These are phyloP conservation scores for Marchantia polymorpha DNA, from an alignment of 225 moss, liverwort and hornwort species.

Conservation along the genomic window DNA sequence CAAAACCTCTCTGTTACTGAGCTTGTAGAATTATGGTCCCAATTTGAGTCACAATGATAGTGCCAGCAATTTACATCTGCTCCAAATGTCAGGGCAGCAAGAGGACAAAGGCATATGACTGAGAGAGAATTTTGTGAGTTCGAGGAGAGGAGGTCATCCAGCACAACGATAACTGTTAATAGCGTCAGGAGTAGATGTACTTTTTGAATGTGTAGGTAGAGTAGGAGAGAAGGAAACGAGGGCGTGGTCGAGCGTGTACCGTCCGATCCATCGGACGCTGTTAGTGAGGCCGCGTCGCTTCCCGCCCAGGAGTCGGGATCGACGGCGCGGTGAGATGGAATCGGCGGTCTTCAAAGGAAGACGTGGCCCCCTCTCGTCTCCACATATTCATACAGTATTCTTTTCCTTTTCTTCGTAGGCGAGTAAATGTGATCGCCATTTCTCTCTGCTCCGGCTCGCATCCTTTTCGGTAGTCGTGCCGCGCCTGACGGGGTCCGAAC, in stretches of 20 bases:
- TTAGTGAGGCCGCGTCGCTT: background rate
- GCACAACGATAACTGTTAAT: background rate
- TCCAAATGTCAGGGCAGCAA: slow-evolving; percentile 20
- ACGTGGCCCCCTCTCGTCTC: slow-evolving; percentile 10
- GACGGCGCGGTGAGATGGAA: background rate
- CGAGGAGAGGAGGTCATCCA: background rate
- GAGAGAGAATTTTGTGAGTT: background rate
- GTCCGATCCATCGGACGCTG: background rate
- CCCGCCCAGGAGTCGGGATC: background rate
- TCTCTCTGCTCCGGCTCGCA: background rate
- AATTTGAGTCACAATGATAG: no score
- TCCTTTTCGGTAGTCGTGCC: background rate
- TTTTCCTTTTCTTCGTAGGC: background rate
- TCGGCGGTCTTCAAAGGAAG: background rate
- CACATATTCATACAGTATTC: background rate
- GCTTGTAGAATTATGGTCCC: no score
- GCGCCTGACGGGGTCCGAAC: background rate
- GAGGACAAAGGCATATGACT: slow-evolving; percentile 9
- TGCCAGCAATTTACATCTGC: no score
- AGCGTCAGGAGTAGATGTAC: background rate
- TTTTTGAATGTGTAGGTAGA: background rate
- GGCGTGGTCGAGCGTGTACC: background rate
- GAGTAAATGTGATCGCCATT: background rate
- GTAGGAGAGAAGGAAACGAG: slow-evolving; percentile 9
- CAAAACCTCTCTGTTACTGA: no score